phyloP scores from a whole-genome alignment of 169 alveolate species.

The Plasmodium vivax region DNA sequence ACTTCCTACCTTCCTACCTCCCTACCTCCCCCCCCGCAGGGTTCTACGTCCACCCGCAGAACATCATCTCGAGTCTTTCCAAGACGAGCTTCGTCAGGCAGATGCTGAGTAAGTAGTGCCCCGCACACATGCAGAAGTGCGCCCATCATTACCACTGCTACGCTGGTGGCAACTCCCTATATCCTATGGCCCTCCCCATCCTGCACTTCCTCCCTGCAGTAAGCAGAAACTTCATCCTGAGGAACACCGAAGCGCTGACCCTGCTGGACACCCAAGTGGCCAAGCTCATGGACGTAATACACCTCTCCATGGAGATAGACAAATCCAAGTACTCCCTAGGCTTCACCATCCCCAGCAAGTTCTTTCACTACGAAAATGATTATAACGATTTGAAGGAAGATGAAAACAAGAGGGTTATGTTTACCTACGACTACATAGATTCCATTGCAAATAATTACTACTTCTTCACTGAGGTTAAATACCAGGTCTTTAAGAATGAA shows the following conservation, averaged over 20 bases:
- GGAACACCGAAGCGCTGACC: background rate
- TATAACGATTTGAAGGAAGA: background rate
- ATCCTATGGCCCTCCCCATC: too few relatives aligned
- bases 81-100: conserved; percentile 28
- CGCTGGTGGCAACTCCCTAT: background rate
- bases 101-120: conserved; percentile 11
- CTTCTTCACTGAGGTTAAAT: background rate
- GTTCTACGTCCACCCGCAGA: conserved; percentile 26
- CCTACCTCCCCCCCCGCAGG: background rate
- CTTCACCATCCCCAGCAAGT: background rate
- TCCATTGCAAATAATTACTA: conserved; percentile 53
- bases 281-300: conserved; percentile 24
- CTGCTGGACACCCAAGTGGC: conserved; percentile 52
- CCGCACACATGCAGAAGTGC: background rate
- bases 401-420: background rate
- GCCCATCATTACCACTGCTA: background rate
- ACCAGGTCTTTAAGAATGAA: conserved; percentile 17
- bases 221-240: conserved; percentile 39
- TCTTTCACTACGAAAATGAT: conserved; percentile 19
- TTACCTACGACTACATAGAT: conserved; percentile 27
- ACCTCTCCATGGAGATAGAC: conserved; percentile 9
- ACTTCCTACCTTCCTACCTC: too few relatives aligned
- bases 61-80: background rate
- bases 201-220: background rate
- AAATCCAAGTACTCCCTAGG: background rate